A percentile compares a stretch with the other conserved stretches of the same genome.
Evolutionary conservation across 2,329 filamentous ascomycete species (phyloP).

Genomic region (Ilyonectria mors-panacis): DNA sequence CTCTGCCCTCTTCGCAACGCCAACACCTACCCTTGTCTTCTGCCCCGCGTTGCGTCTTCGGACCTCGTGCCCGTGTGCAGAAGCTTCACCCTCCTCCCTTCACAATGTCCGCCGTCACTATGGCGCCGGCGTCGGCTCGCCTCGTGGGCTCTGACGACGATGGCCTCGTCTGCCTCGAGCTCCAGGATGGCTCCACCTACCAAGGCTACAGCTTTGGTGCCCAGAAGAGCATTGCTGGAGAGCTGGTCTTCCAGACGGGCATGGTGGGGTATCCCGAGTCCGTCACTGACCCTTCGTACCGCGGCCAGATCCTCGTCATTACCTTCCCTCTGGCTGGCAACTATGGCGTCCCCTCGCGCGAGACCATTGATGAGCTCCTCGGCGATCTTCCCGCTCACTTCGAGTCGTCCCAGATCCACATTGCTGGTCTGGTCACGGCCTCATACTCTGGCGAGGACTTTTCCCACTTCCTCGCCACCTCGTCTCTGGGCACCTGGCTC

Average conservation of each 20-base stretch:
- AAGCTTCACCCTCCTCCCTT: constrained; percentile 30
- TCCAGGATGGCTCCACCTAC: constrained; percentile 91
- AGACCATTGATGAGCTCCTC: constrained; percentile 87
- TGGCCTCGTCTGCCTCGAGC: constrained; percentile 86
- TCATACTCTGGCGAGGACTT: constrained; percentile 96
- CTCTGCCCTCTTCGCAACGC: constrained; percentile 43
- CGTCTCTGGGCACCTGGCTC: constrained; percentile 93
- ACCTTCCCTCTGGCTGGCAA: constrained; percentile 97
- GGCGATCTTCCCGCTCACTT: constrained; percentile 92
- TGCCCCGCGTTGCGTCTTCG: constrained; percentile 48
- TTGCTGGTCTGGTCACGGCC: constrained; percentile 90
- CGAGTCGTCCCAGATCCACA: constrained; percentile 92
- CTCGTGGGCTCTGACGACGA: constrained; percentile 68
- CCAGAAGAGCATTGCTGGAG: constrained; percentile 92
- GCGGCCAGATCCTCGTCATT: constrained; percentile 94
- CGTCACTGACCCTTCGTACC: constrained; percentile 88
- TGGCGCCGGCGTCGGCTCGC: constrained; percentile 73
- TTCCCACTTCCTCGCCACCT: constrained; percentile 92
- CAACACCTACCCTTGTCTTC: constrained; percentile 39
- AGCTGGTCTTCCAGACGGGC: constrained; percentile 99
- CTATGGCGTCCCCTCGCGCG: constrained; percentile 94
- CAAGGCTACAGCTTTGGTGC: constrained; percentile 98
- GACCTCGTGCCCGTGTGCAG: constrained; percentile 36
- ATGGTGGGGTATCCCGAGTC: constrained; percentile 99
- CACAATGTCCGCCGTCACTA: constrained; percentile 55